A percentile compares a stretch with the other conserved stretches of the same genome.
Conservation (phyloP, 169 alveolate genomes). For the Plasmodium vivax region DNA sequence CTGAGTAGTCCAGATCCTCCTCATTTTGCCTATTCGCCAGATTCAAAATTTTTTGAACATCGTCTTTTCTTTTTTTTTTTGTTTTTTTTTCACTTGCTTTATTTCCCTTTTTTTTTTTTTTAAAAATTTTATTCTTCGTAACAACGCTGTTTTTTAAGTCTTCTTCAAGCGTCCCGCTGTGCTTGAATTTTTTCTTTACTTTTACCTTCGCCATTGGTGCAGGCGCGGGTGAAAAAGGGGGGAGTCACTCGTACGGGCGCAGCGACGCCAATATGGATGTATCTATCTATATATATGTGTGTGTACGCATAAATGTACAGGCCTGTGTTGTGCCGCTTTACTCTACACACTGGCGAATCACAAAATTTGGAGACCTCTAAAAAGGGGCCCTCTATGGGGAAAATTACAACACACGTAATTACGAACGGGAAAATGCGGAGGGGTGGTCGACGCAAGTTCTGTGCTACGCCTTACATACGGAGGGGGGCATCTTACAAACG, state of each 20-base stretch:
- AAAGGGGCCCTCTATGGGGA: neutral
- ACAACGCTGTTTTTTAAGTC: constrained; percentile 39
- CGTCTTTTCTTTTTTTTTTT: constrained; percentile 13
- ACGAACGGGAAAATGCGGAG: neutral
- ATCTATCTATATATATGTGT: neutral
- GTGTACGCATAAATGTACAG: constrained; percentile 1
- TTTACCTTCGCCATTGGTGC: constrained; percentile 32
- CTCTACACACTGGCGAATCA: neutral
- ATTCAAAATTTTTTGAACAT: constrained; percentile 31
- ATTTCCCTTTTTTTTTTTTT: constrained; percentile 22
- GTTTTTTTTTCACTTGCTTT: neutral
- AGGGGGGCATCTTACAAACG: neutral
- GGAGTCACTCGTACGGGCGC: neutral
- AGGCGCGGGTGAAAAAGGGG: neutral
- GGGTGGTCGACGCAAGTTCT: neutral
- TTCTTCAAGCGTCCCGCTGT: constrained; percentile 30
- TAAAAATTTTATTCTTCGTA: constrained; percentile 15
- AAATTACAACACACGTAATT: neutral
- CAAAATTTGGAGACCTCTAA: neutral
- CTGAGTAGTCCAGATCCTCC: constrained; percentile 23
- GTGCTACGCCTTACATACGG: neutral
- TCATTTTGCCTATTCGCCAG: constrained; percentile 62
- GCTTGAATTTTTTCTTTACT: constrained; percentile 24
- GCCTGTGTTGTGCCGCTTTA: neutral
- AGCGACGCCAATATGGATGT: neutral